phyloP scores from a whole-genome alignment of 1,284 basidiomycete genomes.

The Ceratobasidium sp. region DNA sequence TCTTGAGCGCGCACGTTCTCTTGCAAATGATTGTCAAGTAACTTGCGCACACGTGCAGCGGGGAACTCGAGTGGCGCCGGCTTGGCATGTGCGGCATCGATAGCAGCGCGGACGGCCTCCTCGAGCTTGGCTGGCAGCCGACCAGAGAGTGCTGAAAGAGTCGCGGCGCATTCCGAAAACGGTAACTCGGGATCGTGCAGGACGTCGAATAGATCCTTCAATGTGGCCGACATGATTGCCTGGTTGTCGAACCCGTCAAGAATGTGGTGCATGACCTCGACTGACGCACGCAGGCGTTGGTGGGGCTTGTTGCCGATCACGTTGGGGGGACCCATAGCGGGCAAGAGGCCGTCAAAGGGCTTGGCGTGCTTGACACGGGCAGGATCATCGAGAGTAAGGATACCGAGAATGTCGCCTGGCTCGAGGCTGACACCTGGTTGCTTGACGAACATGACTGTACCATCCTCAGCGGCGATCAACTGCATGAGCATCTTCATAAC shows the following conservation, averaged over 20 bases:
- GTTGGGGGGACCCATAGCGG: conserved; percentile 82
- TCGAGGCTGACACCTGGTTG: conserved; percentile 96
- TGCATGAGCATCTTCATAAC: conserved; percentile 99
- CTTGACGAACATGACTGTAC: conserved; percentile 96
- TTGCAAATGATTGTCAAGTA: conserved; percentile 84
- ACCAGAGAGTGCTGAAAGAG: conserved; percentile 89
- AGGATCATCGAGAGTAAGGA: conserved; percentile 96
- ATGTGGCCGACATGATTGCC: conserved; percentile 78
- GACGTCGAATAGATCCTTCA: conserved; percentile 82
- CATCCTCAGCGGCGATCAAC: conserved; percentile 94
- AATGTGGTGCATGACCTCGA: conserved; percentile 87
- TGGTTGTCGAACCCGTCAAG: conserved; percentile 96
- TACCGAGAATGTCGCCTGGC: conserved; percentile 98
- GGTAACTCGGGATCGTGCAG: conserved; percentile 87
- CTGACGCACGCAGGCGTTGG: conserved; percentile 81
- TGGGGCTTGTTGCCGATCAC: conserved; percentile 91
- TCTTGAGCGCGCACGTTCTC: conserved; percentile 83
- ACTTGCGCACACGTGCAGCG: conserved; percentile 77
- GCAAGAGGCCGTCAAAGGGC: conserved; percentile 94
- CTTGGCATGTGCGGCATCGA: conserved; percentile 79
- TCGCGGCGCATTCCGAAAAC: conserved; percentile 83
- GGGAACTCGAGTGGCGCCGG: conserved; percentile 82
- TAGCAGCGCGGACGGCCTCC: conserved; percentile 78
- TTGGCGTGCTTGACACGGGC: conserved; percentile 97
- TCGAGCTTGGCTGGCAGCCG: conserved; percentile 94